Percentiles rank a stretch among this genome's conserved stretches.
Evolutionary conservation across 2,329 filamentous ascomycete species (phyloP).

Genomic region (Fusarium sp.): DNA sequence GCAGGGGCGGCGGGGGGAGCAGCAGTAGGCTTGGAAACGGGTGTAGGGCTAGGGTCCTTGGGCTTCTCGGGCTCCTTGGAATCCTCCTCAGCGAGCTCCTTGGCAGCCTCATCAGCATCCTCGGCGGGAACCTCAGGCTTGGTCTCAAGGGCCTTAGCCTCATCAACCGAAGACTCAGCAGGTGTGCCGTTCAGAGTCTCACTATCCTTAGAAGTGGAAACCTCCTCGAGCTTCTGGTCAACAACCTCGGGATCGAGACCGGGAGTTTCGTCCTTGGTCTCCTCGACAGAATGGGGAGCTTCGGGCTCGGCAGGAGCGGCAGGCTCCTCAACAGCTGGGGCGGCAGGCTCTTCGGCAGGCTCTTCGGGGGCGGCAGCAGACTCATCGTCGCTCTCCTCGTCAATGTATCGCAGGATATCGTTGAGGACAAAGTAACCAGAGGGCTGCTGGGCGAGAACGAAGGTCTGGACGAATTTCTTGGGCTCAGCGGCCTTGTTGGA

Average conservation of each 20-base stretch:
- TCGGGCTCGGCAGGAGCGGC: slow-evolving; percentile 50
- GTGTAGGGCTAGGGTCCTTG: slow-evolving; percentile 68
- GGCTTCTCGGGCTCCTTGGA: slow-evolving; percentile 72
- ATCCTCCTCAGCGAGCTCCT: slow-evolving; percentile 67
- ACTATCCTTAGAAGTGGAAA: slow-evolving; percentile 53
- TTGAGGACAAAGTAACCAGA: slow-evolving; percentile 99
- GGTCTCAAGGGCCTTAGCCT: slow-evolving; percentile 54
- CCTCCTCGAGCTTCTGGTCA: slow-evolving; percentile 81
- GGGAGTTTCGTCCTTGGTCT: slow-evolving; percentile 44
- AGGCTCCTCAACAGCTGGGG: slow-evolving; percentile 45
- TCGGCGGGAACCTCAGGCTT: slow-evolving; percentile 50
- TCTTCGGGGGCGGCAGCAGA: slow-evolving; percentile 53
- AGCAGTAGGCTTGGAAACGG: slow-evolving; percentile 52
- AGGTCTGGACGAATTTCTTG: slow-evolving; percentile 97
- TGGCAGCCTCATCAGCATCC: slow-evolving; percentile 62
- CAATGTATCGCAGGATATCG: slow-evolving; percentile 95
- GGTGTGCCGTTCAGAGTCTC: slow-evolving; percentile 49
- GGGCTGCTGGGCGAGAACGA: slow-evolving; percentile 94
- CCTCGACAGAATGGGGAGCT: slow-evolving; percentile 45
- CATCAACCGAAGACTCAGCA: slow-evolving; percentile 51
- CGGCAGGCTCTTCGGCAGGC: slow-evolving; percentile 50
- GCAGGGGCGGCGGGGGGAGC: slow-evolving; percentile 52
- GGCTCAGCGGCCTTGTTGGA: slow-evolving; percentile 92
- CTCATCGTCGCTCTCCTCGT: slow-evolving; percentile 83
- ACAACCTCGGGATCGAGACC: slow-evolving; percentile 64